A percentile compares a stretch with the other conserved stretches of the same genome.
Evolutionary conservation across 2,329 filamentous ascomycete genomes (phyloP).

Genomic region (Sarocladium kiliense): DNA sequence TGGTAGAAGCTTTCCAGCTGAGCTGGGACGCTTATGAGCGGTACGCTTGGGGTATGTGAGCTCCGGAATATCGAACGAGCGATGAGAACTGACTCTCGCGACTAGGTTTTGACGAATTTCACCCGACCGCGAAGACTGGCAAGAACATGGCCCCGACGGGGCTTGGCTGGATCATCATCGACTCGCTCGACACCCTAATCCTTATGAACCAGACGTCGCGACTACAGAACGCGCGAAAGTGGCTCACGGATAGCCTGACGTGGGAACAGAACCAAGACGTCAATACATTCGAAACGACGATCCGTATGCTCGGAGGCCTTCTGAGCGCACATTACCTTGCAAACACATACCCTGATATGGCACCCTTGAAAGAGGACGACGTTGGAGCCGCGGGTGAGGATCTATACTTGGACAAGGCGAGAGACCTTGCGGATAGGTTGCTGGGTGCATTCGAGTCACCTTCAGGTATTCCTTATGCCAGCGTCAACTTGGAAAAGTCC

Average conservation of each 20-base stretch:
- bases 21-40: conserved; percentile 93
- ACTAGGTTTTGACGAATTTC: conserved; percentile 76
- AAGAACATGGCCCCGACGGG: conserved; percentile 82
- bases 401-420: conserved; percentile 91
- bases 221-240: conserved; percentile 78
- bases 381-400: conserved; percentile 74
- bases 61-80: not conserved
- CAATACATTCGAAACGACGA: conserved; percentile 96
- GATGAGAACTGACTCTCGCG: conserved; percentile 3
- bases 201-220: conserved; percentile 94
- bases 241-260: conserved; percentile 74
- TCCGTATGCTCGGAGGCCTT: conserved; percentile 91
- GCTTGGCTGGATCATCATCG: conserved; percentile 97
- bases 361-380: conserved; percentile 67
- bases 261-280: conserved; percentile 95
- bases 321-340: conserved; percentile 95
- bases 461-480: conserved; percentile 85
- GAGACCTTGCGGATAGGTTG: conserved; percentile 83
- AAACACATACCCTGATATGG: conserved; percentile 72
- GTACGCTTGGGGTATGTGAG: conserved; percentile 81
- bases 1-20: conserved; percentile 83
- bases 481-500: conserved; percentile 76
- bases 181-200: conserved; percentile 93
- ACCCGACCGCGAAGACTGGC: conserved; percentile 74
- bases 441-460: conserved; percentile 81